Base-by-base conservation (phyloP, 345 rosid species). In the Brassica nigra region DNA sequence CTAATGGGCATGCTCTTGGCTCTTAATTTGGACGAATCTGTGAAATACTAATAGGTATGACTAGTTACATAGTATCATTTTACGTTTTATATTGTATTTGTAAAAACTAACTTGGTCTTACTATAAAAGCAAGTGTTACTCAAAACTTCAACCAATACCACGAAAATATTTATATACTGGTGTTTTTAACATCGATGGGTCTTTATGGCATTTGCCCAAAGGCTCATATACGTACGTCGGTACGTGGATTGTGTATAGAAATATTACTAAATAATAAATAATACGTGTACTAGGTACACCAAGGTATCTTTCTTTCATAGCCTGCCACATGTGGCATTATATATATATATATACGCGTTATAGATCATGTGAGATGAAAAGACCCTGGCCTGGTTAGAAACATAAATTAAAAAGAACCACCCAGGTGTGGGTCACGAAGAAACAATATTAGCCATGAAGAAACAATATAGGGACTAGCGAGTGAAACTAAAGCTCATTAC, bases 11-110 rank as follows among this genome's bases (percentile, higher is more conserved):
- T 37, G 44, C 49, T 9, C 12, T 42, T 23, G 27, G 73, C 14
- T 67, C 67, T 15, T 39, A 57, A 57, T 28, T 28, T 58, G 36
- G 73, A 68, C 79, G 59, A 57, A 58, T 57, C 12, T 27, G 61
- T 66, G 20, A 23, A 23, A 23, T 23, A 23, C 27, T 55, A 55
- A 36, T 55, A 37, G 42, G 44, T 42, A 58, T 68, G 74, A 12
- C 47, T 68, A 44, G 54, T 37, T 62, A 8, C 69, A 16, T 76
- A 3, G 61, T 3, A 63, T 63, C 27, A 23, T 23, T 23, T 31
- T 76, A 76, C 68, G 12, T 6, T 55, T 58, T 37, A 58, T 67
- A 36, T 36, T 67, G 9, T 23, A 55, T 37, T 31, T 2, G 6
- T 9, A 27, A 36, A 9, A 1, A 2, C n/a, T 18, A 6, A 12